phyloP scores from a whole-genome alignment of 1,284 basidiomycete species.

The Trichosporon sp. region DNA sequence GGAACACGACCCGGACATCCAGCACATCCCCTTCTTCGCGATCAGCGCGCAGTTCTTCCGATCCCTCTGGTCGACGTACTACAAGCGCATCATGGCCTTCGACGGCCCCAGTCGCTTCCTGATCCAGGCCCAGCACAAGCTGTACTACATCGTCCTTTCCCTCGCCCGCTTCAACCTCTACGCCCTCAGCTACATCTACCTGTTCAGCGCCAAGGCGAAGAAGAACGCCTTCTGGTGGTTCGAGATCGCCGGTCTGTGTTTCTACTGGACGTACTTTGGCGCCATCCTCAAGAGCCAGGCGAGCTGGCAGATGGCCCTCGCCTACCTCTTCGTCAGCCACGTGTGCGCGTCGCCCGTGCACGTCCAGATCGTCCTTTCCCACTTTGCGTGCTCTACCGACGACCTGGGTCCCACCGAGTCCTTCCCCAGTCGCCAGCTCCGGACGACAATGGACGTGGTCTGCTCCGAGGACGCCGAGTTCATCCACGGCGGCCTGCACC shows the following conservation, averaged over 20 bases:
- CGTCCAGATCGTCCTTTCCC: constrained; percentile 85
- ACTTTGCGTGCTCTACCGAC: constrained; percentile 92
- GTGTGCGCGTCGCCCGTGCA: constrained; percentile 62
- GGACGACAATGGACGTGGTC: constrained; percentile 93
- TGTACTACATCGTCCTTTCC: constrained; percentile 90
- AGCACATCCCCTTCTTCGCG: constrained; percentile 96
- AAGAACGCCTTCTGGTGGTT: constrained; percentile 54
- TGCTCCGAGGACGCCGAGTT: constrained; percentile 82
- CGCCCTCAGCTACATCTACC: constrained; percentile 77
- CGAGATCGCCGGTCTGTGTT: constrained; percentile 59
- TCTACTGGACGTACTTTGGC: constrained; percentile 62
- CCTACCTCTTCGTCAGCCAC: constrained; percentile 61
- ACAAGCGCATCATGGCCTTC: constrained; percentile 82
- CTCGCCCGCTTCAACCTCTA: constrained; percentile 97
- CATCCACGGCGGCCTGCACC: constrained; percentile 87
- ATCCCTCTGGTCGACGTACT: constrained; percentile 90
- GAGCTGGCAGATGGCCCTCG: constrained; percentile 55
- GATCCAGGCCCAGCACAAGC: constrained; percentile 80
- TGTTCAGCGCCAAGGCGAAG: constrained; percentile 60
- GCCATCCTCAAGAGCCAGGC: constrained; percentile 56
- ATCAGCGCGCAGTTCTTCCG: constrained; percentile 84
- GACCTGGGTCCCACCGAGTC: constrained; percentile 90
- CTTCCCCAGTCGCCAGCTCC: constrained; percentile 88
- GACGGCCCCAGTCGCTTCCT: constrained; percentile 71
- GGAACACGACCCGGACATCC: constrained; percentile 84